Evolutionary conservation across 805 yeast genomes (phyloP).

Genomic region (Yamadazyma phyllophila): DNA sequence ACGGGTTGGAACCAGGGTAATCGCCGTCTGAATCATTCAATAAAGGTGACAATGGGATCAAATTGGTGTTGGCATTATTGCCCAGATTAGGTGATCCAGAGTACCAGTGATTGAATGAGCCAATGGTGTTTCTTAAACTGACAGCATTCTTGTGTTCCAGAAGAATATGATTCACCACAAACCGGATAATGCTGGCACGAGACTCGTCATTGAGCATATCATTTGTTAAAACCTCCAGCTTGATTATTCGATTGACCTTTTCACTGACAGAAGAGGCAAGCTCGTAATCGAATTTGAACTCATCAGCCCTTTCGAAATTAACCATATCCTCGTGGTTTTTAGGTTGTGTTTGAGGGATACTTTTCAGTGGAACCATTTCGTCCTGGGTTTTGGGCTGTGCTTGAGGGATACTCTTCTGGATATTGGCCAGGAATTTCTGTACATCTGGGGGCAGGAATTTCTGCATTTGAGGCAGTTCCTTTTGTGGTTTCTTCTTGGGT

Average conservation of each 20-base stretch:
- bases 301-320: conserved; percentile 4
- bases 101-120: conserved; percentile 8
- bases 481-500: not conserved
- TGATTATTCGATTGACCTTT: conserved; percentile 9
- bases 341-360: not conserved
- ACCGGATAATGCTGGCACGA: conserved; percentile 7
- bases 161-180: conserved; percentile 5
- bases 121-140: not conserved
- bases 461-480: not conserved
- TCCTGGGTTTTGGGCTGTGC: not conserved
- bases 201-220: conserved; percentile 8
- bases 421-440: not conserved
- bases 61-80: conserved; percentile 11
- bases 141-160: conserved; percentile 9
- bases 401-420: not conserved
- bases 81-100: conserved; percentile 9
- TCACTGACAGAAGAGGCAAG: conserved; percentile 5
- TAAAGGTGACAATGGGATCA: conserved; percentile 31
- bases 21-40: conserved; percentile 26
- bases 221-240: conserved; percentile 5
- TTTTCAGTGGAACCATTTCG: not conserved
- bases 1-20: conserved; percentile 8
- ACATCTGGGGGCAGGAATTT: not conserved
- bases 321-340: not conserved
- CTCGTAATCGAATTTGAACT: conserved; percentile 8